phyloP scores from a whole-genome alignment of 2,329 filamentous ascomycete species.

The Alternaria panax region DNA sequence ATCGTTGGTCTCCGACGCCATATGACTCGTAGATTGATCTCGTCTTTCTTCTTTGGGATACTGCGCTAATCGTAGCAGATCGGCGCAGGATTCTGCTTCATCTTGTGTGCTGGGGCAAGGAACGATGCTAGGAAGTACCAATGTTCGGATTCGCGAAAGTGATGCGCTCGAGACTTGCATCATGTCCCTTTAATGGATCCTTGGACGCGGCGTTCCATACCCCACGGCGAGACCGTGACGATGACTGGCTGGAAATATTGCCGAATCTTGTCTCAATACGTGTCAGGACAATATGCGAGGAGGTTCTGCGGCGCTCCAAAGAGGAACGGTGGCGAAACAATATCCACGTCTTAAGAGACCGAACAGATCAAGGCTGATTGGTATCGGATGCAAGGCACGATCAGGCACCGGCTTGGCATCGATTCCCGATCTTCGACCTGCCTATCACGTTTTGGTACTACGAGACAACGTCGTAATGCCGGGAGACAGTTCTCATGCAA shows the following conservation, averaged over 20 bases:
- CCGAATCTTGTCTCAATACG: not conserved
- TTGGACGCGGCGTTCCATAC: not conserved
- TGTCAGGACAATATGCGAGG: not conserved
- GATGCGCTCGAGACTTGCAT: slow-evolving; percentile 1
- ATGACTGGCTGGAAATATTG: not conserved
- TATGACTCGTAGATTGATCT: not conserved
- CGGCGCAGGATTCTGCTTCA: slow-evolving; percentile 8
- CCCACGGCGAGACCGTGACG: not conserved
- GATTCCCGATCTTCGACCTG: not conserved
- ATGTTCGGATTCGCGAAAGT: not conserved
- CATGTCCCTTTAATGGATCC: not conserved
- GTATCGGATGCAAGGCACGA: not conserved
- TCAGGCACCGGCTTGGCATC: not conserved
- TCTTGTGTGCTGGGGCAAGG: slow-evolving; percentile 6
- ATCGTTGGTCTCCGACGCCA: not conserved
- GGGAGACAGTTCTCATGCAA: not conserved
- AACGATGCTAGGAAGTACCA: not conserved
- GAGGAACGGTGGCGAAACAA: not conserved
- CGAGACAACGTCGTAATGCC: not conserved
- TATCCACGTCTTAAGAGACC: not conserved
- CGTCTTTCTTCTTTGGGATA: not conserved
- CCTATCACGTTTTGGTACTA: not conserved
- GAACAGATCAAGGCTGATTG: not conserved
- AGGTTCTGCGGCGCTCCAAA: not conserved
- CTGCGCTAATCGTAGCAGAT: slow-evolving; percentile 1